These are phyloP conservation scores for Puccinia polysora DNA, from an alignment of 1,284 basidiomycete genomes.

Conservation along the genomic window DNA sequence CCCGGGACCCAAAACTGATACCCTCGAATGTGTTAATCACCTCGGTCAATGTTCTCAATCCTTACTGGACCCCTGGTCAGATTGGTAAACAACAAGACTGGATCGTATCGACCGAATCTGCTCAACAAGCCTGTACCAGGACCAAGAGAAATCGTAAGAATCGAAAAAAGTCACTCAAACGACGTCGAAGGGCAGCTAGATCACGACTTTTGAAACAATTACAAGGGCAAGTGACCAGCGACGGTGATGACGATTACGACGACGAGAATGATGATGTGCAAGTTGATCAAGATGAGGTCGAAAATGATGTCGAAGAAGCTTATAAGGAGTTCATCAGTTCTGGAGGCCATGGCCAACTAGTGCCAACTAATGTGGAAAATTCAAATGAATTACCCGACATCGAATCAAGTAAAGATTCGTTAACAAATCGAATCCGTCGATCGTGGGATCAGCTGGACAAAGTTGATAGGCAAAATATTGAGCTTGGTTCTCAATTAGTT, in stretches of 20 bases:
- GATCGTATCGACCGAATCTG: no score
- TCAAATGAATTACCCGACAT: not conserved
- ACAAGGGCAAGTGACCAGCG: not conserved
- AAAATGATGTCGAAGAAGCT: conserved; percentile 17
- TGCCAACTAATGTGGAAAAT: not conserved
- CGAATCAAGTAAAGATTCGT: not conserved
- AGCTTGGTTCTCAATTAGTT: conserved; percentile 8
- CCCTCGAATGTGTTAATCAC: conserved; percentile 24
- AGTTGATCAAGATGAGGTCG: conserved; percentile 7
- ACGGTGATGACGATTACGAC: conserved; percentile 4
- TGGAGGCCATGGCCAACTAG: conserved; percentile 8
- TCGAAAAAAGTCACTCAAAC: conserved; percentile 24
- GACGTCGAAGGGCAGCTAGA: conserved; percentile 2
- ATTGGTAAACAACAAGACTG: no score
- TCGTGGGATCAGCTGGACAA: conserved; percentile 17
- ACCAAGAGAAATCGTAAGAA: conserved; percentile 33
- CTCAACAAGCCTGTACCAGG: not conserved
- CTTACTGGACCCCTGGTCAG: conserved; percentile 27
- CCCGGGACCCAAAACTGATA: not conserved
- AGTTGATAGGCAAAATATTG: not conserved
- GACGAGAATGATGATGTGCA: not conserved
- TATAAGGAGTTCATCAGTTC: conserved; percentile 30
- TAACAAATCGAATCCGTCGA: not conserved
- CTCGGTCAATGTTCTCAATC: conserved; percentile 21
- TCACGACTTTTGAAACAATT: not conserved